phyloP scores from a whole-genome alignment of 495 filamentous ascomycete species.

The Aspergillus avenaceus region DNA sequence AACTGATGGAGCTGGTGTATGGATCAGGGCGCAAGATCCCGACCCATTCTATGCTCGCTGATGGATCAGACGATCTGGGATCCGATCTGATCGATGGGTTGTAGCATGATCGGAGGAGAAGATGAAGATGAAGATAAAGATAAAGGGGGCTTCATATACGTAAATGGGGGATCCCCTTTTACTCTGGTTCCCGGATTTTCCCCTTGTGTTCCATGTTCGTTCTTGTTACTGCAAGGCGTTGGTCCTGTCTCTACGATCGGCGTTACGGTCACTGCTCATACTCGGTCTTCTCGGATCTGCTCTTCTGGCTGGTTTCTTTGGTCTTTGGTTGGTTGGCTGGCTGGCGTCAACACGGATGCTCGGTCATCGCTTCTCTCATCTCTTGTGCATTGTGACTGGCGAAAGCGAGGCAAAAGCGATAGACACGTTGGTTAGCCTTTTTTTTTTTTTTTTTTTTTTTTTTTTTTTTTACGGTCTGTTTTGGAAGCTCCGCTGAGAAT shows the following conservation, averaged over 20 bases:
- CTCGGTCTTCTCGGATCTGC: not conserved
- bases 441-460: not conserved
- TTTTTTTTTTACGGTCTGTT: not conserved
- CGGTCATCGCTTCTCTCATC: not conserved
- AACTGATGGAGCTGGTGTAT: constrained; percentile 76
- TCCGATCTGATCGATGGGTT: constrained; percentile 10
- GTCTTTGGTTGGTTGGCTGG: not conserved
- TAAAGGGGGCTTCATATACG: not conserved
- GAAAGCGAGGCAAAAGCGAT: constrained; percentile 1
- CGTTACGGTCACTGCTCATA: not conserved
- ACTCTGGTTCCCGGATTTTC: not conserved
- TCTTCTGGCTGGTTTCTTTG: not conserved
- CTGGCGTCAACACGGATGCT: not conserved
- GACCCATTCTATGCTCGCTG: constrained; percentile 22
- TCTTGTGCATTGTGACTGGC: not conserved
- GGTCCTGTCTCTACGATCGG: not conserved
- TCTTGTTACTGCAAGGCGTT: not conserved
- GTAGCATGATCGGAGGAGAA: too few species aligned
- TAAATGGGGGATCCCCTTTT: not conserved
- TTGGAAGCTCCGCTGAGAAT: not conserved
- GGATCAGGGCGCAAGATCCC: constrained; percentile 47
- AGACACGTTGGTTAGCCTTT: not conserved
- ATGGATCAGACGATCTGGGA: constrained; percentile 14
- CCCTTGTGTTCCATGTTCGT: not conserved
- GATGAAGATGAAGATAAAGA: too few species aligned